Base-by-base conservation (phyloP, 192 early-diverging fungal genomes). In the Jimgerdemannia lactiflua region DNA sequence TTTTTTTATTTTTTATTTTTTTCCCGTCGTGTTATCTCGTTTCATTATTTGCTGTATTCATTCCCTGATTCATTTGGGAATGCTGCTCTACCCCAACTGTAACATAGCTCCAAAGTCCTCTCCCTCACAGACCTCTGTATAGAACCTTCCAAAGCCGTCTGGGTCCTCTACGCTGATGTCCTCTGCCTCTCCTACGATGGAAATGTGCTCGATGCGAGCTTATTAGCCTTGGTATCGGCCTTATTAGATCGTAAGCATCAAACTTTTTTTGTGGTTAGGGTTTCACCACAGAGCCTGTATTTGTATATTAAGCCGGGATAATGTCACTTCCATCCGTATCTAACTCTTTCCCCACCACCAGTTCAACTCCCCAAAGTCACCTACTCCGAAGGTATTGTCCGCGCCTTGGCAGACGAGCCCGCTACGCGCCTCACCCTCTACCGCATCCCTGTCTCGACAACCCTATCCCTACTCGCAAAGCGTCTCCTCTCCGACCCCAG, bases 141-240 rank as follows among this genome's bases (percentile, higher is more conserved):
- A 71, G 92, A 92, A 75, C 77, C 83, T 10, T 92, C 92, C 41
- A 85, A 90, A 67, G 95, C 93, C 4, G 94, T 88, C 19, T 99
- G 96, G 97, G 86, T 90, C 40, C 82, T 98, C 42, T 91, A 94
- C 69, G 91, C 91, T 4, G 97, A 99, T 80, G 91, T 97, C 65
- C 91, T 97, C 41, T 97, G 94, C 73, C 73, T 99, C 41, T 92
- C 93, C 72, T 93, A 96, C 78, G 96, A 96, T 76, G 97, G 97
- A 20, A 95, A 95, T 77, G 87, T 95, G 0, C 64, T 95, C 73
- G 97, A 99, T 81, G 95, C 96, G 2, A 91, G 92, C 29, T 68
- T 99, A 19, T 68, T 92, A 42, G 93, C 95, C 4, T 77, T 98
- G 20, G 79, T 90, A 43, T 88, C 93, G n/a, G 95, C 97, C 0